Percentiles rank a stretch among this genome's conserved stretches.
Conservation (phyloP, 1,284 basidiomycete species). For the Phellinidium pouzarii region DNA sequence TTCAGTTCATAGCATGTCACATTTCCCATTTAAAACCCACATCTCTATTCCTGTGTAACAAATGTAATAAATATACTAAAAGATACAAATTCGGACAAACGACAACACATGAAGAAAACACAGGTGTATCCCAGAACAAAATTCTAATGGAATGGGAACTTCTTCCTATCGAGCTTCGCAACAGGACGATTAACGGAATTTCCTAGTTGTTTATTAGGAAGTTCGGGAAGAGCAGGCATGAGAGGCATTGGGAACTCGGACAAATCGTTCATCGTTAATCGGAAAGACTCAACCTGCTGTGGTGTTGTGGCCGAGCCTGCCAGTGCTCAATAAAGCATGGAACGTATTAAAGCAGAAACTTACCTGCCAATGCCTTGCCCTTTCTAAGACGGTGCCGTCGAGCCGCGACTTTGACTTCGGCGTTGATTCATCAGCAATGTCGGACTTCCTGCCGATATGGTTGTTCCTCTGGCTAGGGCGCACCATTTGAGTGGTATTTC, state of each 20-base stretch:
- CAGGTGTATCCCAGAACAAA: not conserved
- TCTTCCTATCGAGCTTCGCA: conserved; percentile 33
- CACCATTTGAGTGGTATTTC: not conserved
- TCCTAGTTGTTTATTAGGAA: conserved; percentile 15
- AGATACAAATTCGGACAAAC: too few species aligned
- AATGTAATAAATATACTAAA: not conserved
- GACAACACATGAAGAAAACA: not conserved
- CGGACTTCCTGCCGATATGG: conserved; percentile 1
- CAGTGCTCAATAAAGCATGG: not conserved
- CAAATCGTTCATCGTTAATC: conserved; percentile 26
- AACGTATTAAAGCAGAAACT: too few species aligned
- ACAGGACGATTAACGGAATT: conserved; percentile 23
- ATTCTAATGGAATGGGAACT: conserved; percentile 29
- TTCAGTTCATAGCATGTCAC: not conserved
- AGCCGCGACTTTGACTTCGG: conserved; percentile 22
- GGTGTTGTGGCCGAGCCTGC: not conserved
- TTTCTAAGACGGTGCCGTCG: conserved; percentile 46
- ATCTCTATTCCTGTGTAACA: not conserved
- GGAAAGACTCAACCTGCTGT: conserved; percentile 21
- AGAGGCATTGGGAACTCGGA: conserved; percentile 38
- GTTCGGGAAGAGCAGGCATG: conserved; percentile 30
- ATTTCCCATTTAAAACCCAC: not conserved
- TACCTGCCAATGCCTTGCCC: conserved; percentile 34
- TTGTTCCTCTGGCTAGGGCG: conserved; percentile 2
- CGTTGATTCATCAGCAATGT: not conserved